Evolutionary conservation across 2,329 filamentous ascomycete species (phyloP), one percentile per base, ranked within the genome.

Genomic region (Beauveria bassiana): DNA sequence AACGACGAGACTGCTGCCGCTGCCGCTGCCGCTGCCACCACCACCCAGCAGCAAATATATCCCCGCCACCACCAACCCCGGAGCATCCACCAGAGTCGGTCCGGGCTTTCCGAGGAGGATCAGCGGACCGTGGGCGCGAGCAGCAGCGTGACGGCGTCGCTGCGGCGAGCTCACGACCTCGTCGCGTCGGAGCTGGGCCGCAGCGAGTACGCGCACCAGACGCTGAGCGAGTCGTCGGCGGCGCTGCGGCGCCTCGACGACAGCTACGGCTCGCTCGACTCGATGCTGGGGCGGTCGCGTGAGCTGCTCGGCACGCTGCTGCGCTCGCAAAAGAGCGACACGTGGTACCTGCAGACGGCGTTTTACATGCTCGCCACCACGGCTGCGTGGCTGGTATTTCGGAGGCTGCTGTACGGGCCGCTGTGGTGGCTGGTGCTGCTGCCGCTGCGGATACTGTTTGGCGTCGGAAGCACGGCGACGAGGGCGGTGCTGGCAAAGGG

Each of bases 341-440:
- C 93, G 2, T 99, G 95, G 95, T 99, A 99, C 72, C 83, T 99
- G 40, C 89, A 95, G 75, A 96, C 90, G 43, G 86, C 93, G 2
- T 86, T 98, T 66, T 96, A 93, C 71, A 81, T 97, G 67, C 82
- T 98, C 18, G 70, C 89, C 24, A 83, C 77, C 6, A 97, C 92
- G 1, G 86, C 93, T 47, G 80, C 79, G 34, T 99, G 95, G 95
- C 81, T 99, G 8, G 71, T 96, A 7, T 97, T 96, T 70, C 81
- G 95, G 31, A 80, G 95, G 50, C 79, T 93, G 46, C 71, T 99
- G 8, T 99, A 96, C 77, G 93, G 95, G 0, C 95, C 95, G 1
- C 74, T 91, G 62, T 96, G 90, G 87, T 95, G 91, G 90, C 79
- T 98, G 24, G 74, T 97, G 26, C 93, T 90, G 84, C 78, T 95